Evolutionary conservation across 495 filamentous ascomycete genomes (phyloP).

Genomic region (Talaromyces trachyspermus): DNA sequence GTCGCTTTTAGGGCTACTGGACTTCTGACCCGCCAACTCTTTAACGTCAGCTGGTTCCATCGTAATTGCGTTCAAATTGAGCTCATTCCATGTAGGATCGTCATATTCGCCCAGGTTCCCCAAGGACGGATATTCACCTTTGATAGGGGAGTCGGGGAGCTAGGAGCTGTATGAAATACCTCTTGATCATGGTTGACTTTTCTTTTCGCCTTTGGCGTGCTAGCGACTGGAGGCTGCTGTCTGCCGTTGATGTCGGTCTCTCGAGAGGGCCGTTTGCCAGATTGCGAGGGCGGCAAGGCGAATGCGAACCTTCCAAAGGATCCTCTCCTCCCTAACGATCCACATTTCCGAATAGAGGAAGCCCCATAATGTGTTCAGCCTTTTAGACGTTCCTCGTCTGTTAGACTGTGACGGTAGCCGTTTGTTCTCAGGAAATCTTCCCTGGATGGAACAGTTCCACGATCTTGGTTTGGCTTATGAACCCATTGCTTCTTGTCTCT

Average conservation of each 20-base stretch:
- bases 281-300: neutral
- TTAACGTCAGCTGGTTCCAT: conserved; percentile 3
- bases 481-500: conserved; percentile 1
- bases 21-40: conserved; percentile 5
- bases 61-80: conserved; percentile 1
- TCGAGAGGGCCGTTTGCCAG: conserved; percentile 3
- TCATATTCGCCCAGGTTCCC: conserved; percentile 10
- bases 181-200: conserved; percentile 22
- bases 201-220: conserved; percentile 4
- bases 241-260: neutral
- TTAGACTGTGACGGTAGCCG: neutral
- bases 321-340: conserved; percentile 1
- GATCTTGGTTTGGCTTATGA: conserved; percentile 6
- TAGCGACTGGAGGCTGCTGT: neutral
- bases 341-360: conserved; percentile 3
- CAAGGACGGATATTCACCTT: neutral
- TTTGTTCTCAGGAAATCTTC: conserved; percentile 6
- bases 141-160: conserved; percentile 23
- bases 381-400: conserved; percentile 1
- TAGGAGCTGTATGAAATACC: conserved; percentile 35
- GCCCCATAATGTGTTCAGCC: conserved; percentile 1
- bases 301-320: conserved; percentile 2
- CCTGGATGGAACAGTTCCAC: conserved; percentile 5
- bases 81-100: conserved; percentile 6
- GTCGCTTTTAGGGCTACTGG: conserved; percentile 10